Conservation (phyloP, 208 protist genomes). For the Trypanosoma melophagium region DNA sequence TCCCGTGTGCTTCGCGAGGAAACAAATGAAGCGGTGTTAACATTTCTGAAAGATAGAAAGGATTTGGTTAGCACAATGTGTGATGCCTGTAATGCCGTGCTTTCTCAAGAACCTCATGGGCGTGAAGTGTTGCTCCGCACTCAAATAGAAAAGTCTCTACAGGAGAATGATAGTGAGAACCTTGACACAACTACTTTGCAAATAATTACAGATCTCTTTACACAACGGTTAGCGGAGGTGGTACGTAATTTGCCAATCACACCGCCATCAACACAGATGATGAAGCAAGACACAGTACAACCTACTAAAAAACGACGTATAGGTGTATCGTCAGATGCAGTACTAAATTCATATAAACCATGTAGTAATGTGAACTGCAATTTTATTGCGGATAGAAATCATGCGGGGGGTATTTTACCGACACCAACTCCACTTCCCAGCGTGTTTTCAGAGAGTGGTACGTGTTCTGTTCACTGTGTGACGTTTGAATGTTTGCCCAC, state of each 20-base stretch:
- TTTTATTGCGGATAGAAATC: not conserved
- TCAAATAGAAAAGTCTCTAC: too few relatives aligned
- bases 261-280: not conserved
- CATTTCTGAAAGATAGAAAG: not conserved
- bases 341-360: not conserved
- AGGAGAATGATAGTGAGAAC: not conserved
- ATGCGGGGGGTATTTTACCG: conserved; percentile 13
- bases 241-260: not conserved
- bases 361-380: not conserved
- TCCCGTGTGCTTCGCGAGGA: conserved; percentile 1
- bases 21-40: not conserved
- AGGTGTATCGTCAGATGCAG: not conserved
- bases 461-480: conserved; percentile 23
- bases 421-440: conserved; percentile 16
- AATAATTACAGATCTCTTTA: conserved; percentile 7
- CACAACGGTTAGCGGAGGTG: conserved; percentile 2
- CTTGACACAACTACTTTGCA: not conserved
- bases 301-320: not conserved
- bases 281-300: not conserved
- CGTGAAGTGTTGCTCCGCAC: too few relatives aligned
- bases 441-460: conserved; percentile 20
- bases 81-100: conserved; percentile 5
- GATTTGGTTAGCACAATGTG: conserved; percentile 14
- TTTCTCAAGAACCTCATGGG: not conserved
- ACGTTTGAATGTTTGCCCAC: conserved; percentile 16